Evolutionary conservation across 1,284 basidiomycete genomes (phyloP), one percentile per base, ranked within the genome.

Genomic region (Melampsora abietis-canadensis): DNA sequence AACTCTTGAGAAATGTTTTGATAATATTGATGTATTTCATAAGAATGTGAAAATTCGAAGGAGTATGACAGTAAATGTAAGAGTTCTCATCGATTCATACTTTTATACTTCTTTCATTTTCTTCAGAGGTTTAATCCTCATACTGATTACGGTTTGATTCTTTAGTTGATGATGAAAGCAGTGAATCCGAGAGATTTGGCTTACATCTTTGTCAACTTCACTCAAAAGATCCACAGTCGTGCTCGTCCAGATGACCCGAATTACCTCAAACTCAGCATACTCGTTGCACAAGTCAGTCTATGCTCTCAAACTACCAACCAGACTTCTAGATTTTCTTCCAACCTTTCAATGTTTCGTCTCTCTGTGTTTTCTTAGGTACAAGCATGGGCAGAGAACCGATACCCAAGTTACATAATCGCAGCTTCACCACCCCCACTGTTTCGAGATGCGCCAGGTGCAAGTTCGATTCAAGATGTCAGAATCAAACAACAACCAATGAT

Each of bases 31-130:
- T n/a, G 91, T 98, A 84, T 88, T 97, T 82, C 87, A 90, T 79
- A 84, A 87, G 79, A 96, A 97, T 80, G 89, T 98, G 82, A 98
- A 98, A 84, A 98, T 98, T 79, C 87, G 95, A 75, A 95, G 94
- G 81, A 92, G 92, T 0, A 87, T 90, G 78, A 93, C 94, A 44
- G 92, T 94, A 4, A 81, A 85, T 79, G 92, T 93, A 78, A 76
- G 21, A 40, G n/a, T n/a, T n/a, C n/a, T n/a, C n/a, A n/a, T n/a
- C n/a, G n/a, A n/a, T n/a, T n/a, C n/a, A n/a, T n/a, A n/a, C n/a
- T n/a, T n/a, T n/a, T n/a, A n/a, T n/a, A n/a, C n/a, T n/a, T n/a
- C n/a, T n/a, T n/a, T 21, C 19, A 21, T 60, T 34, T 40, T 40
- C 46, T 72, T 73, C 70, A n/a, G 57, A 21, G 64, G 31, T 37